Base-by-base conservation (phyloP, 2,329 filamentous ascomycete genomes). In the Diaporthe batatas region DNA sequence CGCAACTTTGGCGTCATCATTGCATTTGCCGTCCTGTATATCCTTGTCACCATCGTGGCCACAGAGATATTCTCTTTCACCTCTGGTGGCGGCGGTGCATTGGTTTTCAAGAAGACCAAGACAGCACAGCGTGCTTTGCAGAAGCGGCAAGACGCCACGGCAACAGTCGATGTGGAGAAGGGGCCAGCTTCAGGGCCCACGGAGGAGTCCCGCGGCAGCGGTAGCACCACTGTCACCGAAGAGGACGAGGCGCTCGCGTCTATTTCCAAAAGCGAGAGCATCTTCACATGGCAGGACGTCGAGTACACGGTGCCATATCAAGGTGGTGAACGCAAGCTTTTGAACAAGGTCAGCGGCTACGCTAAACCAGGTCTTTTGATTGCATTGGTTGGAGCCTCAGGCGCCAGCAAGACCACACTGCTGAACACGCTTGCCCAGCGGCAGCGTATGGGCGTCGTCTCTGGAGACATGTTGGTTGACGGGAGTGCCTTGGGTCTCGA, bases 331-430 rank as follows among this genome's bases (percentile, higher is more conserved):
- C 73, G 73, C 18, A 74, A 79, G 47, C 77, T 84, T 0, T 77
- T 87, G 82, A 91, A 91, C 67, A 76, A 90, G 6, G 89, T 96
- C 73, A 91, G 87, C 72, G 94, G 94, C 1, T 96, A 93, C 76
- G 93, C 91, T 1, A 95, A 94, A 78, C 94, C 94, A 0, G 94
- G 94, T 23, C 83, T 92, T 23, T 91, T 97, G 88, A 91, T 94
- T 55, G 94, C 94, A 0, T 84, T 97, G 1, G 94, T 96, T 86
- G 94, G 94, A 70, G 93, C 92, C 1, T 94, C 90, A 5, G 93
- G 93, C 55, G 94, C 94, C 11, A 94, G 94, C 16, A 97, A 97
- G 83, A 95, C 93, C 0, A 96, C 94, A 0, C 84, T 97, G 0
- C 86, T 97, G 23, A 95, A 96, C 80, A 94, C 92, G 0, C 80